Evolutionary conservation across 768 basidiomycete species (phyloP).

Genomic region (Leccinum uliginosum): DNA sequence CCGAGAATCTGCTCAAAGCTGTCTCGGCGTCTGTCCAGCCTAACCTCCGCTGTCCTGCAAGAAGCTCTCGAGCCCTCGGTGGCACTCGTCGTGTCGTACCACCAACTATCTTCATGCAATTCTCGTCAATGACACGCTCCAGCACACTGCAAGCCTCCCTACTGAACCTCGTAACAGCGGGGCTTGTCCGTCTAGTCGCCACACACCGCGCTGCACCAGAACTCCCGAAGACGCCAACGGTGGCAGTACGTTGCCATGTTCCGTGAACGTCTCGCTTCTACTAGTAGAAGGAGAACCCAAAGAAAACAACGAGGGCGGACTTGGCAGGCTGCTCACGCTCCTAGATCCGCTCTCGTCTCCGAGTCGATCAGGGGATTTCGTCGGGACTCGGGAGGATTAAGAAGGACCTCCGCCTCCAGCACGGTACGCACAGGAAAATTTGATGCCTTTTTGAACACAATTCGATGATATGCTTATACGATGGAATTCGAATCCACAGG

Average conservation of each 20-base stretch:
- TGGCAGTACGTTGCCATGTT: conserved; percentile 16
- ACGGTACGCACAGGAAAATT: conserved; percentile 41
- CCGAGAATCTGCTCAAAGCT: conserved; percentile 18
- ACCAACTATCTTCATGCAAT: conserved; percentile 74
- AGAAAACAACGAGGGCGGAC: conserved; percentile 46
- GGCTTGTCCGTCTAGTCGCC: conserved; percentile 85
- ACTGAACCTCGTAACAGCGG: conserved; percentile 72
- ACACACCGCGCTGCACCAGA: conserved; percentile 64
- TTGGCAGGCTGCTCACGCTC: conserved; percentile 67
- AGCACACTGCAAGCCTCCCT: conserved; percentile 78
- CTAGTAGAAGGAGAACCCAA: conserved; percentile 40
- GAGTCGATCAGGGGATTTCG: conserved; percentile 63
- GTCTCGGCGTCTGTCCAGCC: conserved; percentile 41
- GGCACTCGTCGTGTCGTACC: conserved; percentile 75
- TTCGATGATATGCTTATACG: conserved; percentile 9
- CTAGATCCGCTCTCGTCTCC: conserved; percentile 47
- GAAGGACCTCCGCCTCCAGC: conserved; percentile 51
- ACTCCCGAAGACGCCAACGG: conserved; percentile 26
- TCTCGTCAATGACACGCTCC: conserved; percentile 70
- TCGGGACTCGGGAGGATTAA: conserved; percentile 71
- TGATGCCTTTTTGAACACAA: conserved; percentile 2
- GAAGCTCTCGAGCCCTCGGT: conserved; percentile 62
- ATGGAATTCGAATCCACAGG: background rate
- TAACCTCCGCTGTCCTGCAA: conserved; percentile 65
- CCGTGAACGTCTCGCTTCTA: conserved; percentile 31